These are phyloP conservation scores for Sugiyamaella pinicola DNA, from an alignment of 1,139 yeast species.

Conservation along the genomic window DNA sequence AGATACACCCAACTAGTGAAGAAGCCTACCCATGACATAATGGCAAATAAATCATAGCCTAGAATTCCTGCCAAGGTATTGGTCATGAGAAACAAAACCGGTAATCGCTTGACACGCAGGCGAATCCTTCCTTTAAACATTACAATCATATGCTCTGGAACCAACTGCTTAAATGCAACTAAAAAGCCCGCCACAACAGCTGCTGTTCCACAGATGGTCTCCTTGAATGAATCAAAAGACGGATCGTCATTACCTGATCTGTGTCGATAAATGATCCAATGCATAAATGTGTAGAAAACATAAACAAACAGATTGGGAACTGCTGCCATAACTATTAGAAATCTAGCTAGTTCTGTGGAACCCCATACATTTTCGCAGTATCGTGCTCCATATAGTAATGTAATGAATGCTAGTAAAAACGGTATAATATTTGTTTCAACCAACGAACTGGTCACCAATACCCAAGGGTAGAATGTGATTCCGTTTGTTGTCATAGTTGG, in stretches of 20 bases:
- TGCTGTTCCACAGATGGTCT: conserved; percentile 65
- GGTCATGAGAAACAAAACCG: conserved; percentile 58
- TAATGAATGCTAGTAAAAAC: conserved; percentile 51
- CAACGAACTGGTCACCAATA: conserved; percentile 67
- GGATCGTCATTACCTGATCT: conserved; percentile 14
- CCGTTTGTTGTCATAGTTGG: conserved; percentile 34
- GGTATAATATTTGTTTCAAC: conserved; percentile 63
- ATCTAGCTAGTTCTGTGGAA: conserved; percentile 59
- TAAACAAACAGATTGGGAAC: conserved; percentile 52
- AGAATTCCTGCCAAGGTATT: conserved; percentile 30
- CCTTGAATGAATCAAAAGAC: conserved; percentile 13
- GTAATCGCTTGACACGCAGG: conserved; percentile 68
- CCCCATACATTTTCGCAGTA: conserved; percentile 62
- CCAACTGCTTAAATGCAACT: conserved; percentile 83
- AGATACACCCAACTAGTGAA: conserved; percentile 71
- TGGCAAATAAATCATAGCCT: conserved; percentile 35
- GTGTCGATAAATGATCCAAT: conserved; percentile 15
- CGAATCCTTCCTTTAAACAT: conserved; percentile 64
- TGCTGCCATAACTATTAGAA: conserved; percentile 58
- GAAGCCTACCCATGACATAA: conserved; percentile 71
- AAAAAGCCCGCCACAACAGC: conserved; percentile 73
- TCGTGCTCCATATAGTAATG: conserved; percentile 57
- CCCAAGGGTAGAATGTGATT: conserved; percentile 62
- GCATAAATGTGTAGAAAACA: conserved; percentile 23
- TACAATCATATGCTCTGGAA: conserved; percentile 82